A percentile compares a stretch with the other conserved stretches of the same genome.
phyloP scores from a whole-genome alignment of 148 eudicot genomes.

The Selenicereus undatus region DNA sequence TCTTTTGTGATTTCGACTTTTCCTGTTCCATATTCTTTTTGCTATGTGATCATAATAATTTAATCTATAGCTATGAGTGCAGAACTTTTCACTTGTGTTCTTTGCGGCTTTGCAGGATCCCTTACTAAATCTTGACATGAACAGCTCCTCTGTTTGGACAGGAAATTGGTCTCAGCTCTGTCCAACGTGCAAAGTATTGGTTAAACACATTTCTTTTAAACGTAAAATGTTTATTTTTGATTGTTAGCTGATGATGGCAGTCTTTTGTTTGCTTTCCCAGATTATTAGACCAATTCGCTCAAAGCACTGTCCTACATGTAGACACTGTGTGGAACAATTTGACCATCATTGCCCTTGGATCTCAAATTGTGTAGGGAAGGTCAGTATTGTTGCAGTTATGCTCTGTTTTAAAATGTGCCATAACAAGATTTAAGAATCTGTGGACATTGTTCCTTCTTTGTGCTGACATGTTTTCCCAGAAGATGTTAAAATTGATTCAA shows the following conservation, averaged over 20 bases:
- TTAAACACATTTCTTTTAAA: background rate
- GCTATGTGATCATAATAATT: too few species aligned
- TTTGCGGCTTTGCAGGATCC: constrained; percentile 58
- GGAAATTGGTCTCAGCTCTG: constrained; percentile 99
- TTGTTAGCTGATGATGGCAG: background rate
- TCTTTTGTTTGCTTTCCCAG: constrained; percentile 32
- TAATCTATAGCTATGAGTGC: background rate
- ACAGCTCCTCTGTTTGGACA: constrained; percentile 63
- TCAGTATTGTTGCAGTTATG: constrained; percentile 73
- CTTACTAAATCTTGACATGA: constrained; percentile 57
- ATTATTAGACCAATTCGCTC: constrained; percentile 96
- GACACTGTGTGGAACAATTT: constrained; percentile 94
- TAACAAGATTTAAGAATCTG: constrained; percentile 31
- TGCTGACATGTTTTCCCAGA: background rate
- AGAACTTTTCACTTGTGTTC: background rate
- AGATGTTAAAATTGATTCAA: too few species aligned
- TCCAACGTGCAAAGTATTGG: constrained; percentile 85
- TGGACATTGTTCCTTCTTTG: background rate
- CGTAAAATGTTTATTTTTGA: background rate
- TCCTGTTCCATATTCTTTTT: too few species aligned
- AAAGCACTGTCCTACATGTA: constrained; percentile 94
- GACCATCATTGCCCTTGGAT: constrained; percentile 99
- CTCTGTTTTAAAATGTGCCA: constrained; percentile 43
- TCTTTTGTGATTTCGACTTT: too few species aligned
- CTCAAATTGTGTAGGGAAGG: constrained; percentile 98